Evolutionary conservation across 2,329 filamentous ascomycete species (phyloP).

Genomic region (Fusarium robinianum): DNA sequence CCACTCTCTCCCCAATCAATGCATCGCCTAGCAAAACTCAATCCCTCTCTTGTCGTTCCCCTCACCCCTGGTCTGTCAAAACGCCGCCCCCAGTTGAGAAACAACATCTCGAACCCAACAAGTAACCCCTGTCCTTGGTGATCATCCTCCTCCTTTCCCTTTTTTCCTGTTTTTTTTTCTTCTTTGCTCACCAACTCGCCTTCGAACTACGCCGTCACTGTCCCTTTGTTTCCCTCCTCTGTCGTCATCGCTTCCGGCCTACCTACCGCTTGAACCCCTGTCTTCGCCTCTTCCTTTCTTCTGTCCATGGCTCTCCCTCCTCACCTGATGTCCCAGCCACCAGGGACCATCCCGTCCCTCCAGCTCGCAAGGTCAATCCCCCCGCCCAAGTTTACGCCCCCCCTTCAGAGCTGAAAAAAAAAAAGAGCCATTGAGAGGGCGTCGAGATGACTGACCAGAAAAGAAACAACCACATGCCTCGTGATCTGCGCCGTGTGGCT

Average conservation of each 20-base stretch:
- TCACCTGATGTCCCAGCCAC: background rate
- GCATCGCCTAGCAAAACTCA: slow-evolving; percentile 16
- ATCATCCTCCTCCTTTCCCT: background rate
- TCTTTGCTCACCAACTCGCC: background rate
- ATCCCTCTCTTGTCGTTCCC: slow-evolving; percentile 21
- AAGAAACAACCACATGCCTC: slow-evolving; percentile 3
- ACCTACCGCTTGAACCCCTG: background rate
- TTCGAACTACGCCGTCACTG: background rate
- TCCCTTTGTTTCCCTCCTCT: background rate
- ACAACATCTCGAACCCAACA: too few species aligned
- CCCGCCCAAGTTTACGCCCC: background rate
- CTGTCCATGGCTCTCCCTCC: too few species aligned
- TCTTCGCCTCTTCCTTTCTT: too few species aligned
- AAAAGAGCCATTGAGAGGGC: background rate
- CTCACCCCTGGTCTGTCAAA: slow-evolving; percentile 31
- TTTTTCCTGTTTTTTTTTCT: background rate
- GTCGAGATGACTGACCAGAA: too few species aligned
- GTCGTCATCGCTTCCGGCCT: background rate
- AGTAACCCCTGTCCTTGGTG: too few species aligned
- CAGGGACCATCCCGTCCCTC: slow-evolving; percentile 8
- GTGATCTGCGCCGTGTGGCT: slow-evolving; percentile 5
- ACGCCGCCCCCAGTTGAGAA: slow-evolving; percentile 19
- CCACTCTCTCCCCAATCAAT: background rate
- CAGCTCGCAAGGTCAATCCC: background rate
- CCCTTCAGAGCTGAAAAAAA: slow-evolving; percentile 6